These are phyloP conservation scores for Phytomonas sp. DNA, from an alignment of 208 protist genomes.

Conservation along the genomic window DNA sequence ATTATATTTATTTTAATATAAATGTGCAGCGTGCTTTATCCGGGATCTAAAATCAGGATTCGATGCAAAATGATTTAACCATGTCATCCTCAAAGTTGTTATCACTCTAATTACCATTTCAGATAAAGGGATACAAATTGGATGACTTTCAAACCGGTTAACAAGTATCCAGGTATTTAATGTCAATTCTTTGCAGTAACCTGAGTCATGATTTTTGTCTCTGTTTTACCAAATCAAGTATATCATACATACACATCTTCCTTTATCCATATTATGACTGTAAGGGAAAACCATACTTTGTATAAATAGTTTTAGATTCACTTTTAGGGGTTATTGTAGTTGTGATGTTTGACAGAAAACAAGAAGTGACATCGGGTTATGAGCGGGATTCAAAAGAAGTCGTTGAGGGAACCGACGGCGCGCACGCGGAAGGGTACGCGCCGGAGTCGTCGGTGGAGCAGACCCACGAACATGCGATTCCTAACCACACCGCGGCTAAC, in stretches of 20 bases:
- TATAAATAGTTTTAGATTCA: slow-evolving; percentile 13
- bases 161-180: not conserved
- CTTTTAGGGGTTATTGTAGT: not conserved
- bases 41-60: not conserved
- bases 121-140: not conserved
- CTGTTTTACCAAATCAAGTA: slow-evolving; percentile 16
- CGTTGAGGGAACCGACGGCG: not conserved
- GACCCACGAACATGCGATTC: slow-evolving; percentile 12
- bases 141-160: not conserved
- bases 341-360: not conserved
- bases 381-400: slow-evolving; percentile 8
- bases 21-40: not conserved
- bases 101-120: not conserved
- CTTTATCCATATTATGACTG: not conserved
- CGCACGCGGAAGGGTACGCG: slow-evolving; percentile 4
- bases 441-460: slow-evolving; percentile 11
- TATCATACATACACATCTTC: slow-evolving; percentile 2
- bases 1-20: not conserved
- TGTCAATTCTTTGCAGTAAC: not conserved
- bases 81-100: not conserved
- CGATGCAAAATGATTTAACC: not conserved
- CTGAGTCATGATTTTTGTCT: slow-evolving; percentile 21
- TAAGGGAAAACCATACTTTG: slow-evolving; percentile 3
- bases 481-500: slow-evolving; percentile 17
- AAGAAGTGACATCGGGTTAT: not conserved